Evolutionary conservation across 208 protist genomes (phyloP), one percentile per base, ranked within the genome.

Genomic region (Leishmania turanica): DNA sequence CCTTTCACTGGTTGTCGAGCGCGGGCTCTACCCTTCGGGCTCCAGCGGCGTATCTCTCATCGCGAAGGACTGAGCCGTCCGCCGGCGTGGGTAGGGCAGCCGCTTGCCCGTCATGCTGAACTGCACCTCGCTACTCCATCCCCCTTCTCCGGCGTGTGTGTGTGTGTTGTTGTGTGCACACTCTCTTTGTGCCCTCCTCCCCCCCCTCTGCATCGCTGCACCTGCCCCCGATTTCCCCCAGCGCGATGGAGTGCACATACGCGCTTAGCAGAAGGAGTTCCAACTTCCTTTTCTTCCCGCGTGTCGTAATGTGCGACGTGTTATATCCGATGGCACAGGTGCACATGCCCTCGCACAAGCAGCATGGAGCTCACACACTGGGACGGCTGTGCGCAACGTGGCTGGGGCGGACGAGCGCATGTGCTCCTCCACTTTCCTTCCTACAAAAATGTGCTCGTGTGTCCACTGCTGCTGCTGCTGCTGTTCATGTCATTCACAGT

Each of bases 1-100:
- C 56, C 75, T 96, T 47, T 56, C 78, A 54, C 75, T 88, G 68
- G 87, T 86, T 66, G 51, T 77, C 19, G 64, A 88, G 31, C 66
- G 82, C 19, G 93, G 94, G 1, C 79, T 97, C 24, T 96, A 97
- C 85, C 92, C 92, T 7, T 79, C 87, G 17, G 85, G 88, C 13
- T 95, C 92, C 13, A 82, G 83, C 27, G 90, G 90, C 11, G 84
- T 94, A 6, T 89, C 88, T 17, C 81, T 81, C 40, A 82, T 95
- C 72, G 79, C 86, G 15, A 91, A 90, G 31, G 84, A 90, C 70
- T 92, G 62, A 80, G 31, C 31, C 45, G 11, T 45, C 45, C 45
- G 45, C n/a, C 45, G 71, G 34, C 27, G 8, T 54, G 11, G 9
- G 45, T 45, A 73, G 42, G 56, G 3, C 9, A 72, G 8, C 21